A percentile compares a stretch with the other conserved stretches of the same genome.
phyloP scores from a whole-genome alignment of 2,329 filamentous ascomycete genomes.

The Penicillium sp. region DNA sequence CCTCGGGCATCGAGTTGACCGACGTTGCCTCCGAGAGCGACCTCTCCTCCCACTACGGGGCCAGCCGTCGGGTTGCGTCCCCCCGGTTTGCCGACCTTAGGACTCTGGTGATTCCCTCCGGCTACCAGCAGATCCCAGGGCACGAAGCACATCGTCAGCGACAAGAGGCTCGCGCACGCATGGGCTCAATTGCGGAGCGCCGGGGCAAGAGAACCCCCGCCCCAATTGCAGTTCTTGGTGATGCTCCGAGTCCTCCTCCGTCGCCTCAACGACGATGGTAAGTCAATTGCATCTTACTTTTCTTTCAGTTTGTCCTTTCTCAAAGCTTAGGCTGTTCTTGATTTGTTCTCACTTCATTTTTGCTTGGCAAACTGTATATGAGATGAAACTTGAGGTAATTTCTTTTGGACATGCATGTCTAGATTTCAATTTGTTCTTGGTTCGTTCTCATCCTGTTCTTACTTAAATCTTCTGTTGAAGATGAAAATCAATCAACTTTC shows the following conservation, averaged over 20 bases:
- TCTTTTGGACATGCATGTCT: background rate
- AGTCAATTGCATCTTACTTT: background rate
- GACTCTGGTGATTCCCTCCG: background rate
- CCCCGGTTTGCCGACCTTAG: background rate
- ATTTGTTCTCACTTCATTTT: background rate
- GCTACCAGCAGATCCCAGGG: constrained; percentile 3
- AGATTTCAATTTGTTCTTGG: too few relatives aligned
- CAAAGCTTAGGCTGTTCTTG: too few relatives aligned
- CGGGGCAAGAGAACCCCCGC: background rate
- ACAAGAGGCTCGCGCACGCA: background rate
- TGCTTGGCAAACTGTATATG: background rate
- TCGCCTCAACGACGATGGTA: background rate
- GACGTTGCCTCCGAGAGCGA: background rate
- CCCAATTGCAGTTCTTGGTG: background rate
- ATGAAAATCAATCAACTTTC: background rate
- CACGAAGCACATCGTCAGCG: background rate
- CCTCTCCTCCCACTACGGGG: background rate
- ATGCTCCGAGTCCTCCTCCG: background rate
- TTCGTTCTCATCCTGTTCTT: too few relatives aligned
- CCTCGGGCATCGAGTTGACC: background rate
- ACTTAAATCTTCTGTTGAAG: too few relatives aligned
- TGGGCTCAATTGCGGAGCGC: constrained; percentile 3
- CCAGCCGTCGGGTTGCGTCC: background rate
- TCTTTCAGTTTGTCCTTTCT: background rate
- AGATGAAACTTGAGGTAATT: background rate